Percentiles rank a stretch among this genome's conserved stretches.
Evolutionary conservation across 805 yeast species (phyloP).

Genomic region (Lipomyces orientalis): DNA sequence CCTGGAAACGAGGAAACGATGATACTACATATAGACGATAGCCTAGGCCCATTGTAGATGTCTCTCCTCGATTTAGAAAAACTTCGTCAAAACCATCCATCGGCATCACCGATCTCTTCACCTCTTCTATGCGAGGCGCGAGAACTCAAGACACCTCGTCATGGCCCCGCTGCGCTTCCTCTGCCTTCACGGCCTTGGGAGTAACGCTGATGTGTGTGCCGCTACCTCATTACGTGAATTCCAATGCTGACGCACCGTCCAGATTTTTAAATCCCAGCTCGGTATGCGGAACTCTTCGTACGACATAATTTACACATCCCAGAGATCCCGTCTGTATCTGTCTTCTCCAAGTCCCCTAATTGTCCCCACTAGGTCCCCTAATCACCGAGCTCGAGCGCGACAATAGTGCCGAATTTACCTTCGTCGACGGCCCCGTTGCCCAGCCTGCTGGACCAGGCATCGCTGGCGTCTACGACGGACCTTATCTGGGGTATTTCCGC

Average conservation of each 20-base stretch:
- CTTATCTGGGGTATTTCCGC: neutral
- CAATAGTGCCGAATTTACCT: neutral
- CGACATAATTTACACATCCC: neutral
- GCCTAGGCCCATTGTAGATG: too few species aligned
- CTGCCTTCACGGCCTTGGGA: neutral
- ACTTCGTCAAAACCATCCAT: neutral
- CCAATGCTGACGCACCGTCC: neutral
- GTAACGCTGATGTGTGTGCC: neutral
- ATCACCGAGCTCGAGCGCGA: neutral
- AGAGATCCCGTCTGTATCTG: neutral
- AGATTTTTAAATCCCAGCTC: neutral
- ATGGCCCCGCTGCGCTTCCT: neutral
- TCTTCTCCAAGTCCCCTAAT: neutral
- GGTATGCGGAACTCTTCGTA: neutral
- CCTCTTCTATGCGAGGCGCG: neutral
- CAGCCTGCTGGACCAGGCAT: neutral
- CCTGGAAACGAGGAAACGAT: neutral
- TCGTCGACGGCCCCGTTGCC: neutral
- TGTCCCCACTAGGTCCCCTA: neutral
- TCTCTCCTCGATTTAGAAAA: neutral
- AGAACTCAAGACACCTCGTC: neutral
- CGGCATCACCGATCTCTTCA: neutral
- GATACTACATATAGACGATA: neutral
- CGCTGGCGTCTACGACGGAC: conserved; percentile 1
- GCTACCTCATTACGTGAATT: neutral